Evolutionary conservation across 169 alveolate species (phyloP).

Genomic region (Amoebophrya sp.): DNA sequence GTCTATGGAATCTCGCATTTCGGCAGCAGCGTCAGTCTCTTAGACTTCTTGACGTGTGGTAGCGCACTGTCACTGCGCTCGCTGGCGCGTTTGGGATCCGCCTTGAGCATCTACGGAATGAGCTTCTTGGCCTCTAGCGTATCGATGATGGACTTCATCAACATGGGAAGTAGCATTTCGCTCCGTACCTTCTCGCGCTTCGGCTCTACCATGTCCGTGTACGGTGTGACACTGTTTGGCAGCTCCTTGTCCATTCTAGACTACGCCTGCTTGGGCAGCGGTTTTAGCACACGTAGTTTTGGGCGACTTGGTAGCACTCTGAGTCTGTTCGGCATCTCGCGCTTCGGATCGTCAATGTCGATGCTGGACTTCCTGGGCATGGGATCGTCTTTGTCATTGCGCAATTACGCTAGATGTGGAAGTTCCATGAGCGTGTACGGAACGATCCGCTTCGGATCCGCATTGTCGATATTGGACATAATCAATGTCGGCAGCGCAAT

Average conservation of each 20-base stretch:
- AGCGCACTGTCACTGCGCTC: neutral
- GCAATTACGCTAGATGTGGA: neutral
- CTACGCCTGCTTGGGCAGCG: neutral
- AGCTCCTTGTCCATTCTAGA: neutral
- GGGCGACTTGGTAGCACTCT: conserved; percentile 4
- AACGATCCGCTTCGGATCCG: neutral
- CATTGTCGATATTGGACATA: conserved; percentile 1
- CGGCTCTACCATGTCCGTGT: neutral
- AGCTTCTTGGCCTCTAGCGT: neutral
- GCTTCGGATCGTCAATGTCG: neutral
- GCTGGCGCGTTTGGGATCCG: neutral
- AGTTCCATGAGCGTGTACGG: neutral
- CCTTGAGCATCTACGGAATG: neutral
- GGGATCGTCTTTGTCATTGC: neutral
- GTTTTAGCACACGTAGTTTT: neutral
- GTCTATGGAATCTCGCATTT: neutral
- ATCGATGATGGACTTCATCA: neutral
- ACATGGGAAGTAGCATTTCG: neutral
- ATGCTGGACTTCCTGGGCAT: conserved; percentile 23
- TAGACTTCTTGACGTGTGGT: neutral
- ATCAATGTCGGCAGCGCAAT: neutral
- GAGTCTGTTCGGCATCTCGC: neutral
- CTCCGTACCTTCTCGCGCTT: neutral
- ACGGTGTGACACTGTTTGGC: conserved; percentile 19
- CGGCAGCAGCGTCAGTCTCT: neutral